Base-by-base conservation (phyloP, 768 basidiomycete genomes). In the Suillus fuscotomentosus region DNA sequence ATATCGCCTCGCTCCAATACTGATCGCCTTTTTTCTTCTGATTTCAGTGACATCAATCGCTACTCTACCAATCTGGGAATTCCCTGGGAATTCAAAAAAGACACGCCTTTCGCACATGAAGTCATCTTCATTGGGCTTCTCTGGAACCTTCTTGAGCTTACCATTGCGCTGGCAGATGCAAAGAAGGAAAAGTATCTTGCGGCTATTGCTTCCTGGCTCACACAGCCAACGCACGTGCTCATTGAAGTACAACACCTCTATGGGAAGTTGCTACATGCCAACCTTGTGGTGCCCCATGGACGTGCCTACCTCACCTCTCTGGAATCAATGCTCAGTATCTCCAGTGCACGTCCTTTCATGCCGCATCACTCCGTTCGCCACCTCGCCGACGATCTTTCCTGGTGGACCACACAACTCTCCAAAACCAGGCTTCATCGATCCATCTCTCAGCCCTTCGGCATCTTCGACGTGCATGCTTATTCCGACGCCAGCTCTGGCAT, bases 351-450 rank as follows among this genome's bases (percentile, higher is more conserved):
- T 45, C 43, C 43, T 45, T 45, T 45, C 3, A 1, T 45, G 43
- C 20, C 20, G 17, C 8, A 45, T 8, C 43, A 45, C 8, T n/a
- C 43, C 8, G 9, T 45, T 9, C 3, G 2, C 3, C 43, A 45
- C 9, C 20, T 45, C 9, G 6, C 0, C 1, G 9, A 9, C 1
- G 9, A 45, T 8, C 20, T 45, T 3, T 0, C 17, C 1, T 45
- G 43, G 43, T n/a, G 43, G 43, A 20, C 17, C 0, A 0, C 2
- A 0, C 43, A 45, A n/a, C 43, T 45, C 9, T n/a, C 43, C 0
- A n/a, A 43, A 0, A 15, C 42, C 14, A 5, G 0, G 0, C 42
- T 43, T 1, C 6, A 43, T 8, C 2, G 17, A 1, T 0, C 0
- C 17, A 45, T 45, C 24, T 4, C 20, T 20, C 8, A 20, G 3